Evolutionary conservation across 208 protist species (phyloP), one percentile per base, ranked within the genome.

Genomic region (Crithidia mellificae): DNA sequence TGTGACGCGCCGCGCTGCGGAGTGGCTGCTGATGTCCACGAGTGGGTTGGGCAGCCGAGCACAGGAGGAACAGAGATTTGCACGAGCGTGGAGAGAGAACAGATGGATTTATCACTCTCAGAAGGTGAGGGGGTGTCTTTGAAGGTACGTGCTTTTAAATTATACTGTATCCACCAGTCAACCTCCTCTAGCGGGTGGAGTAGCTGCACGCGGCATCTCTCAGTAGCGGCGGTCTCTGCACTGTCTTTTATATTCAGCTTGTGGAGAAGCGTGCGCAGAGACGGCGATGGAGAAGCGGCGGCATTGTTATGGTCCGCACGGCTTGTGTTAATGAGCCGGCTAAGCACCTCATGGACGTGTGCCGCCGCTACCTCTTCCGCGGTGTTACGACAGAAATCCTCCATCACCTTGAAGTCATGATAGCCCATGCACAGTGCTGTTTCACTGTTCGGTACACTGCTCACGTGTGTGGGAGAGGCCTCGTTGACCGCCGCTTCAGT

Each of bases 171-270:
- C 68, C 68, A 74, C 68, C 68, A 74, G 29, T 68, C 27, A n/a
- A 75, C 62, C 47, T 75, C 69, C 25, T 51, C 69, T 25, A 68
- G 39, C 3, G 69, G 54, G 29, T 44, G 62, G 36, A 75, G 15
- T 25, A 75, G 53, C 24, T 32, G 52, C 11, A 75, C 17, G 15
- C 49, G 19, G 11, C 56, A n/a, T 7, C 6, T 30, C 59, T 29
- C 20, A 20, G 32, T 19, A 17, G 22, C 20, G 17, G 12, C 46
- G 19, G 17, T 20, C 12, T 61, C 17, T 29, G 41, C 27, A 6
- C 5, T n/a, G 4, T n/a, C 15, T 41, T 41, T 41, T 12, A 41
- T 41, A n/a, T n/a, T n/a, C n/a, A n/a, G n/a, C n/a, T n/a, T n/a
- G n/a, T n/a, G n/a, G n/a, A n/a, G n/a, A n/a, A n/a, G n/a, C n/a